Percentiles rank a stretch among this genome's conserved stretches.
Evolutionary conservation across 2,329 filamentous ascomycete genomes (phyloP).

Genomic region (Xylariaceae sp.): DNA sequence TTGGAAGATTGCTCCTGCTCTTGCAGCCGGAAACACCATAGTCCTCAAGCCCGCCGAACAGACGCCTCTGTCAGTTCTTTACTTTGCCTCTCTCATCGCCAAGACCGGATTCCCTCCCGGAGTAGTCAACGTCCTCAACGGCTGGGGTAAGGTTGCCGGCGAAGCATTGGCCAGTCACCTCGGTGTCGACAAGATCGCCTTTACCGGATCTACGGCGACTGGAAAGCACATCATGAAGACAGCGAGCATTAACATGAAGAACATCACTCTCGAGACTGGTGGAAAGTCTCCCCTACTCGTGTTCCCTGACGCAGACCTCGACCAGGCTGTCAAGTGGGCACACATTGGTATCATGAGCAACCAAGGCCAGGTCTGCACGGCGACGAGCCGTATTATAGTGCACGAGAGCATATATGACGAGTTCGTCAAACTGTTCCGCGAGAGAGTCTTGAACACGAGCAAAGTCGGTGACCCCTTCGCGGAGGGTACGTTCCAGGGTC

Average conservation of each 20-base stretch:
- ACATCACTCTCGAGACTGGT: conserved; percentile 62
- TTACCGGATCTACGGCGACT: conserved; percentile 69
- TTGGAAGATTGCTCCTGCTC: conserved; percentile 71
- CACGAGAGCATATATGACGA: conserved; percentile 56
- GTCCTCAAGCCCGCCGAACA: conserved; percentile 64
- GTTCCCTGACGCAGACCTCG: conserved; percentile 60
- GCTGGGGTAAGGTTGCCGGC: conserved; percentile 62
- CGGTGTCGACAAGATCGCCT: conserved; percentile 70
- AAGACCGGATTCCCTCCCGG: conserved; percentile 74
- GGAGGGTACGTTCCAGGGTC: conserved; percentile 66
- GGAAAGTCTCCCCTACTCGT: conserved; percentile 62
- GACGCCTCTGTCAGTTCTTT: conserved; percentile 60
- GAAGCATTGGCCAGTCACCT: conserved; percentile 62
- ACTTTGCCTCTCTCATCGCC: conserved; percentile 61
- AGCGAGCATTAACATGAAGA: conserved; percentile 61
- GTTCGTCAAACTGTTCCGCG: conserved; percentile 59
- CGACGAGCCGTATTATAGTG: conserved; percentile 59
- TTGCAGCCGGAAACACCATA: conserved; percentile 59
- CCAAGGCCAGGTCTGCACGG: conserved; percentile 60
- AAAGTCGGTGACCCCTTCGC: conserved; percentile 67
- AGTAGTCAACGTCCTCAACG: conserved; percentile 71
- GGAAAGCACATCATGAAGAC: conserved; percentile 72
- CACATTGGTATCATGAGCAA: conserved; percentile 52
- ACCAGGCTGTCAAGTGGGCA: conserved; percentile 60
- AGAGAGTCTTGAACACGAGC: conserved; percentile 52